These are phyloP conservation scores for Calamus simplicifolius DNA, from an alignment of 176 grass and related monocot genomes.

Conservation along the genomic window DNA sequence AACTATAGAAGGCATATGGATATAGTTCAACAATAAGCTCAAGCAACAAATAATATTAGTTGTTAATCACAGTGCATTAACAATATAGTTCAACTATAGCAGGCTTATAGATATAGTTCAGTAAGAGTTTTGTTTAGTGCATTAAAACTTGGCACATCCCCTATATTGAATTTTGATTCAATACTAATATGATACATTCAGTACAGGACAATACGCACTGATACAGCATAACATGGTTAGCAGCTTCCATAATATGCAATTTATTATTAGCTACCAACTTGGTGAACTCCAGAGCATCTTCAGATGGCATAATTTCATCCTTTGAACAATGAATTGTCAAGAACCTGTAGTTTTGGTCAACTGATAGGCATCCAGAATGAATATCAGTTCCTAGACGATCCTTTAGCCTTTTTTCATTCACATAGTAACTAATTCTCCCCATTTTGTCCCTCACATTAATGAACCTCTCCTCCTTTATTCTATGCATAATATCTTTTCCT, in stretches of 20 bases:
- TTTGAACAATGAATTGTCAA: slow-evolving; percentile 77
- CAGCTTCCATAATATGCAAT: slow-evolving; percentile 59
- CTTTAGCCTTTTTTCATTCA: slow-evolving; percentile 66
- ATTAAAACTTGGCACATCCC: too few species aligned
- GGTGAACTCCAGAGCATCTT: slow-evolving; percentile 61
- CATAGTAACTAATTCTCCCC: slow-evolving; percentile 33
- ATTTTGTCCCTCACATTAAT: slow-evolving; percentile 42
- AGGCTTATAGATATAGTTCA: too few species aligned
- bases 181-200: too few species aligned
- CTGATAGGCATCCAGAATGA: slow-evolving; percentile 35
- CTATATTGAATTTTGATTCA: too few species aligned
- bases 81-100: too few species aligned
- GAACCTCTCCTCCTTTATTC: slow-evolving; percentile 31
- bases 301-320: slow-evolving; percentile 50
- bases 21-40: too few species aligned
- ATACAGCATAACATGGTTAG: too few species aligned
- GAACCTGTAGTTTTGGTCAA: slow-evolving; percentile 58
- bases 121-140: too few species aligned
- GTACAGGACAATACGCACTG: too few species aligned
- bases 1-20: too few species aligned
- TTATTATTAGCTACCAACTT: slow-evolving; percentile 62
- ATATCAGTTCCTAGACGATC: slow-evolving; percentile 72
- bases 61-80: too few species aligned
- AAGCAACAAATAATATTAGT: too few species aligned
- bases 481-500: slow-evolving; percentile 63